These are phyloP conservation scores for Podila verticillata DNA, from an alignment of 192 early-diverging fungal genomes.

Conservation along the genomic window DNA sequence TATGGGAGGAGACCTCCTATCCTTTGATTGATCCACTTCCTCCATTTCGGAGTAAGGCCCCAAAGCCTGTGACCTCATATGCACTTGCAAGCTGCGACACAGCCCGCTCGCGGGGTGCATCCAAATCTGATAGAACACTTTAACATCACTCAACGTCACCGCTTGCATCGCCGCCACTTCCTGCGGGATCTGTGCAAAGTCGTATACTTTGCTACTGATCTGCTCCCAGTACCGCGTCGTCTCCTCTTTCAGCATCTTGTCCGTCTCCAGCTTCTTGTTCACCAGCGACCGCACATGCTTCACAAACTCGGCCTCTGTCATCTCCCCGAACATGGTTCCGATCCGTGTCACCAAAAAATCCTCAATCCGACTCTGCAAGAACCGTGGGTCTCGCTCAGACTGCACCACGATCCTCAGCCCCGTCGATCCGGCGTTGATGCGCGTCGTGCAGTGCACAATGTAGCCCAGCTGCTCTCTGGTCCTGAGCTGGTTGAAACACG, in stretches of 20 bases:
- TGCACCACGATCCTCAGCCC: slow-evolving; percentile 83
- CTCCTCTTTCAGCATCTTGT: slow-evolving; percentile 82
- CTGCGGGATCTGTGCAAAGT: slow-evolving; percentile 68
- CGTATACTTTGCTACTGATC: slow-evolving; percentile 75
- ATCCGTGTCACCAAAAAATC: slow-evolving; percentile 65
- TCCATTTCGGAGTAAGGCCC: slow-evolving; percentile 8
- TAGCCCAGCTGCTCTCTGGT: slow-evolving; percentile 88
- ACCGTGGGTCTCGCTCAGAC: slow-evolving; percentile 80
- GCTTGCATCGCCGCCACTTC: slow-evolving; percentile 11
- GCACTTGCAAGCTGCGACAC: slow-evolving; percentile 48
- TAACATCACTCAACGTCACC: slow-evolving; percentile 26
- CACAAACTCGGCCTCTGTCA: slow-evolving; percentile 73
- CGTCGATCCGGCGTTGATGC: slow-evolving; percentile 64
- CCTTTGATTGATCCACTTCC: neutral
- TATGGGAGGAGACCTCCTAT: too few relatives aligned
- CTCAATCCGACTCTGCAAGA: slow-evolving; percentile 79
- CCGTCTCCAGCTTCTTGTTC: slow-evolving; percentile 71
- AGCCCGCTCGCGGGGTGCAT: neutral
- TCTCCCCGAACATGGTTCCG: slow-evolving; percentile 50
- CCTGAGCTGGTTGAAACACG: slow-evolving; percentile 88
- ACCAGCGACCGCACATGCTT: slow-evolving; percentile 74
- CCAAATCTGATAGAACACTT: slow-evolving; percentile 16
- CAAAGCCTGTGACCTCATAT: slow-evolving; percentile 50
- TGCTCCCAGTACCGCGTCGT: slow-evolving; percentile 71
- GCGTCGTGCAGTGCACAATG: slow-evolving; percentile 63